Conservation (phyloP, 345 rosid genomes). For the Garcia nutans region DNA sequence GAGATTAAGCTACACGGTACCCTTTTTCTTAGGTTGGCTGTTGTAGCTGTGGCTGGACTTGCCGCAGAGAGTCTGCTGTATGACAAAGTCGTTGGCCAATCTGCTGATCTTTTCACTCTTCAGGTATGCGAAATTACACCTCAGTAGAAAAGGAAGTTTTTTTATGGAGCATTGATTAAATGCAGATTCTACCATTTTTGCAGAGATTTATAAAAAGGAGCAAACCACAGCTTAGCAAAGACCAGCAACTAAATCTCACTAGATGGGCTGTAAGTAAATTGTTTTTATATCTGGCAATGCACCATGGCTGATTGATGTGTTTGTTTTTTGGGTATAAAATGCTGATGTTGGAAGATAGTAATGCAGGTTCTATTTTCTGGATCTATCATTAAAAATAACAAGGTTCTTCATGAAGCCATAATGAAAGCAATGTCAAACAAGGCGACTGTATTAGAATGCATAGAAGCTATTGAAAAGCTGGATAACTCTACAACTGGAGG, state of each 20-base stretch:
- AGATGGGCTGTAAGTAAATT: slow-evolving; percentile 89
- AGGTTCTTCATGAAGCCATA: slow-evolving; percentile 61
- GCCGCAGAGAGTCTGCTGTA: slow-evolving; percentile 89
- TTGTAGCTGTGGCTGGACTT: slow-evolving; percentile 92
- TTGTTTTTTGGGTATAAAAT: neutral
- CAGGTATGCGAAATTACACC: slow-evolving; percentile 48
- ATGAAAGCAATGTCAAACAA: slow-evolving; percentile 76
- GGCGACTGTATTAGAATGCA: slow-evolving; percentile 75
- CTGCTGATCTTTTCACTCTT: slow-evolving; percentile 95
- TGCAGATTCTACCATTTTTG: slow-evolving; percentile 1
- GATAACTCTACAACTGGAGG: slow-evolving; percentile 23
- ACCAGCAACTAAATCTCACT: slow-evolving; percentile 90
- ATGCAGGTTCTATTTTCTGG: slow-evolving; percentile 77
- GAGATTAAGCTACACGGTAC: neutral
- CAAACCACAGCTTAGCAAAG: slow-evolving; percentile 74
- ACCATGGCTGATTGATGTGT: neutral
- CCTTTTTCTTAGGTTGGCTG: slow-evolving; percentile 55
- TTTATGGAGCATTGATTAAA: neutral
- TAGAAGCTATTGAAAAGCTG: slow-evolving; percentile 69
- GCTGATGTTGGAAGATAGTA: slow-evolving; percentile 5
- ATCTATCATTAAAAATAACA: slow-evolving; percentile 82
- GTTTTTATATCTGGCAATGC: neutral
- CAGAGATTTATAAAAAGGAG: slow-evolving; percentile 90
- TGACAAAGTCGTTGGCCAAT: slow-evolving; percentile 93
- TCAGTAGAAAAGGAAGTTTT: neutral